Evolutionary conservation across 495 filamentous ascomycete species (phyloP).

Genomic region (Tuber umbilicatum): DNA sequence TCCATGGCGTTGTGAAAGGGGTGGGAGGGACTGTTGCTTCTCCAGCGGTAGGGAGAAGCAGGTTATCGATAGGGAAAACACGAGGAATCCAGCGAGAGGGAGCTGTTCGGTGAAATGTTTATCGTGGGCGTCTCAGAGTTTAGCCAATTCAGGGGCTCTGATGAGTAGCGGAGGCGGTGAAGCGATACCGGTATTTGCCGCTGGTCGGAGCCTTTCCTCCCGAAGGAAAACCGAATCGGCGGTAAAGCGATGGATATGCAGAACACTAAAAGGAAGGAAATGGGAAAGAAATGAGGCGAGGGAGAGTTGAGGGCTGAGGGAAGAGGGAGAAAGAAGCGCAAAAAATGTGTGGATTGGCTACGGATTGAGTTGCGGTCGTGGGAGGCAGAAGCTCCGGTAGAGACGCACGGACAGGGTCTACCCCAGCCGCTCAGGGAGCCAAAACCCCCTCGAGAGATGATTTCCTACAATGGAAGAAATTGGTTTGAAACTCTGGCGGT

Average conservation of each 20-base stretch:
- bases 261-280: background rate
- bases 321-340: background rate
- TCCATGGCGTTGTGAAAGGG: constrained; percentile 26
- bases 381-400: background rate
- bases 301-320: background rate
- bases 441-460: background rate
- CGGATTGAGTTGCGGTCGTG: background rate
- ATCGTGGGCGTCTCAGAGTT: background rate
- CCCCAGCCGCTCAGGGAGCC: background rate
- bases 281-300: background rate
- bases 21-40: constrained; percentile 12
- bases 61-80: background rate
- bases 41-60: constrained; percentile 28
- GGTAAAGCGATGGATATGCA: background rate
- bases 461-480: background rate
- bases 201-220: background rate
- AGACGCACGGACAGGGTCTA: background rate
- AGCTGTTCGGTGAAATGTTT: background rate
- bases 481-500: background rate
- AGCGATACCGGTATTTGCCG: background rate
- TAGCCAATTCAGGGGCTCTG: background rate
- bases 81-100: constrained; percentile 5
- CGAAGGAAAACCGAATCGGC: background rate
- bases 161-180: background rate
- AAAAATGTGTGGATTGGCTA: background rate